phyloP scores from a whole-genome alignment of 352 stramenopile species.

The Lagenidium sp. region DNA sequence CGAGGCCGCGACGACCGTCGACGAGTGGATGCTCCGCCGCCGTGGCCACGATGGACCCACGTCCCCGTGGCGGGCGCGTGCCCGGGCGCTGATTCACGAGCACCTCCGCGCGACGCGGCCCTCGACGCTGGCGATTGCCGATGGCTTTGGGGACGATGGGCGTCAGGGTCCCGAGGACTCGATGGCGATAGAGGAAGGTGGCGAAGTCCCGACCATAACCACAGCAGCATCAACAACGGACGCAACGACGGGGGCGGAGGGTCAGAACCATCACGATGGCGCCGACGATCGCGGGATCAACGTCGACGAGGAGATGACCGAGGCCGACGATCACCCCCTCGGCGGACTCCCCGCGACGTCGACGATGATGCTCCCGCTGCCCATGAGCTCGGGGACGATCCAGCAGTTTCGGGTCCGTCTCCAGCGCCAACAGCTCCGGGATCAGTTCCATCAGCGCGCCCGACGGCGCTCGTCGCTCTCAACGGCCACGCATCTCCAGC shows the following conservation, averaged over 20 bases:
- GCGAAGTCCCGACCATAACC: not conserved
- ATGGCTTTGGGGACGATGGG: too few relatives aligned
- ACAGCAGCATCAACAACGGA: not conserved
- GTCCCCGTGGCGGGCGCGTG: not conserved
- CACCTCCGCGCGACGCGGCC: not conserved
- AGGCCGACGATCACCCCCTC: not conserved
- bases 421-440: not conserved
- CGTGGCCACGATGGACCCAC: too few relatives aligned
- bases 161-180: not conserved
- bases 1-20: not conserved
- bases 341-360: not conserved
- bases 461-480: not conserved
- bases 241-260: too few relatives aligned
- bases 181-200: not conserved
- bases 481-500: not conserved
- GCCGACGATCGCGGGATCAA: not conserved
- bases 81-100: not conserved
- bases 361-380: not conserved
- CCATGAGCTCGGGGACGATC: not conserved
- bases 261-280: not conserved
- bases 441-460: not conserved
- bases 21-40: not conserved
- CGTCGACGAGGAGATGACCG: not conserved
- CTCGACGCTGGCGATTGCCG: too few relatives aligned
- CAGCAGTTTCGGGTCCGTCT: not conserved